phyloP scores from a whole-genome alignment of 192 early-diverging fungal species.

The Irineochytrium annulatum region DNA sequence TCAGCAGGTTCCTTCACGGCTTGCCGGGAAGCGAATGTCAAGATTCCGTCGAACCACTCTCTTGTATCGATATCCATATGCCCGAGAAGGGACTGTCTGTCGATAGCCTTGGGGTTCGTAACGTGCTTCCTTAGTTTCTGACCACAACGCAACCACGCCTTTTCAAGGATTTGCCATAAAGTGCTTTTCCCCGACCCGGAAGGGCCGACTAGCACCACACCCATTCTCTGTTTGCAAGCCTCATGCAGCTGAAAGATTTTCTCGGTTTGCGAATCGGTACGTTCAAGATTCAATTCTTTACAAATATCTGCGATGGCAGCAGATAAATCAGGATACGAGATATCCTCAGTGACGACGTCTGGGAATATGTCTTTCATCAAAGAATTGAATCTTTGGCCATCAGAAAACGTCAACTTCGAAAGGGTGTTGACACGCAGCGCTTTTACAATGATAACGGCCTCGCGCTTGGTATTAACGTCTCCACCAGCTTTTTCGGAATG shows the following conservation, averaged over 20 bases:
- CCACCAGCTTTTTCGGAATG: conserved; percentile 38
- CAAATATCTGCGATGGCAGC: conserved; percentile 44
- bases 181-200: conserved; percentile 53
- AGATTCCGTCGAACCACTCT: conserved; percentile 58
- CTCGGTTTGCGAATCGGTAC: conserved; percentile 44
- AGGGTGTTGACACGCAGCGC: conserved; percentile 53
- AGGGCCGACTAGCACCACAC: conserved; percentile 58
- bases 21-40: conserved; percentile 51
- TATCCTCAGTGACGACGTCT: conserved; percentile 41
- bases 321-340: conserved; percentile 37
- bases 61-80: conserved; percentile 60
- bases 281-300: conserved; percentile 45
- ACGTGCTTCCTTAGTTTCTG: conserved; percentile 38
- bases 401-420: conserved; percentile 52
- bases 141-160: conserved; percentile 46
- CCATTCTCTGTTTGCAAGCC: conserved; percentile 54
- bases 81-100: conserved; percentile 46
- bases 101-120: conserved; percentile 55
- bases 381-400: conserved; percentile 41
- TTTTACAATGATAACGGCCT: conserved; percentile 44
- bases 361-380: conserved; percentile 57
- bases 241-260: conserved; percentile 57
- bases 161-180: conserved; percentile 40
- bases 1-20: conserved; percentile 50
- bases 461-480: conserved; percentile 23